phyloP scores from a whole-genome alignment of 1,284 basidiomycete species.

The Exobasidium rhododendri region DNA sequence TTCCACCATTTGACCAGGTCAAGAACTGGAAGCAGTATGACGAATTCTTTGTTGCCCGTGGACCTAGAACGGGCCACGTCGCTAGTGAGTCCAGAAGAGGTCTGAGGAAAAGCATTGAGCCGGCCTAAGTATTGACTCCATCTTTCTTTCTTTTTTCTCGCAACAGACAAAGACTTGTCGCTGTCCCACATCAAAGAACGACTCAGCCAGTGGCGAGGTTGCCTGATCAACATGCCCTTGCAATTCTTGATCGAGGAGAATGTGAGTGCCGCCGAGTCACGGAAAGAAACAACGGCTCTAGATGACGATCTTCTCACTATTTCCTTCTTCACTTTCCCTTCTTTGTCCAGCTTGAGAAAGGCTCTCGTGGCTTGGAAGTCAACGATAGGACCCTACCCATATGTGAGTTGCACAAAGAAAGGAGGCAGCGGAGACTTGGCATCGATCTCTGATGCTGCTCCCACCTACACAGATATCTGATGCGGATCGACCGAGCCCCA shows the following conservation, averaged over 20 bases:
- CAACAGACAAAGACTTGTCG: slow-evolving; percentile 52
- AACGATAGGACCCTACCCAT: slow-evolving; percentile 18
- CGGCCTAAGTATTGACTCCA: too few relatives aligned
- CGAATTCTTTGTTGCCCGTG: slow-evolving; percentile 65
- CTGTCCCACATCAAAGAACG: slow-evolving; percentile 70
- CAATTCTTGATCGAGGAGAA: slow-evolving; percentile 79
- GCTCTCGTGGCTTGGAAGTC: slow-evolving; percentile 16
- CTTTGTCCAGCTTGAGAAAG: slow-evolving; percentile 17
- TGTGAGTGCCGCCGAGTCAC: too few relatives aligned
- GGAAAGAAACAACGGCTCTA: too few relatives aligned
- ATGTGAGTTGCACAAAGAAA: too few relatives aligned
- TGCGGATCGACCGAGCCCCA: too few relatives aligned
- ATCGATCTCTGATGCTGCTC: too few relatives aligned
- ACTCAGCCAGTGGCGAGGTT: slow-evolving; percentile 64
- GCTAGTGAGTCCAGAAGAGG: not conserved
- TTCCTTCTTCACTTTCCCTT: not conserved
- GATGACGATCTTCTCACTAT: too few relatives aligned
- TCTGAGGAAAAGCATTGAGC: not conserved
- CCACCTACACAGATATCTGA: too few relatives aligned
- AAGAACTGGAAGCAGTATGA: slow-evolving; percentile 54
- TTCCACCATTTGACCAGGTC: too few relatives aligned
- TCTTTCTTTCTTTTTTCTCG: too few relatives aligned
- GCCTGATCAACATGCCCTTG: slow-evolving; percentile 62
- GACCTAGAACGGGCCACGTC: slow-evolving; percentile 9
- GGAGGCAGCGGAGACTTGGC: too few relatives aligned